Base-by-base conservation (phyloP, 495 filamentous ascomycete genomes). In the Stereocaulon alpinum region DNA sequence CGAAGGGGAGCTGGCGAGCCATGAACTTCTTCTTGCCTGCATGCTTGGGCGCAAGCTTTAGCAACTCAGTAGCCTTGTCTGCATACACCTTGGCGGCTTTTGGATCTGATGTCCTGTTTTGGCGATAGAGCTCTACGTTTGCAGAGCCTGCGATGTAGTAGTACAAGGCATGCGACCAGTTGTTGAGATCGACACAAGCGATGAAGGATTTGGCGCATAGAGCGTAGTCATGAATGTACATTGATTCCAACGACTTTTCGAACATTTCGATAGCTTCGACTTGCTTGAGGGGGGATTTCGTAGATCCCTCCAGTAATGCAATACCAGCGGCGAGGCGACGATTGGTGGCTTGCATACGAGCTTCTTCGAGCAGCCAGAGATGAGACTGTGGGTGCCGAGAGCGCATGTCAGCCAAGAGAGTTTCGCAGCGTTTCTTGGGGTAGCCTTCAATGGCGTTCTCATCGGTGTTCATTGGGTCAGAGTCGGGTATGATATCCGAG, bases 331-430 rank as follows among this genome's bases (percentile, higher is more conserved):
- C 78, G 1, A 97, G 73, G 47, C 84, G 73, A 15, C 80, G 80
- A 59, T 86, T 82, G 45, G 82, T 81, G 30, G 83, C 82, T 20
- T 83, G 73, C 80, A 92, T 86, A 18, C 93, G 79, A 5, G 89
- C 89, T 74, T 95, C 89, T 72, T 97, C 93, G 11, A 96, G 75
- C 41, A 86, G 77, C 93, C 94, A 98, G 9, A 97, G 80, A 27
- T 84, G 82, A 62, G 85, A 88, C 49, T 89, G 83, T 0, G 91
- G 88, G 69, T 94, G 96, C 6, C 86, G 81, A 29, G 69, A 66
- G 55, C 89, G 81, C 86, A 96, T 90, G 43, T 82, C 75, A 3
- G 75, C 73, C 1, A 97, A 73, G 14, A 96, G 78, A n/a, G 73
- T 77, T 58, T 75, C 70, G 60, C 91, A 86, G 34, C 80, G 81